phyloP scores from a whole-genome alignment of 768 basidiomycete species.

The Pulveroboletus sp. region DNA sequence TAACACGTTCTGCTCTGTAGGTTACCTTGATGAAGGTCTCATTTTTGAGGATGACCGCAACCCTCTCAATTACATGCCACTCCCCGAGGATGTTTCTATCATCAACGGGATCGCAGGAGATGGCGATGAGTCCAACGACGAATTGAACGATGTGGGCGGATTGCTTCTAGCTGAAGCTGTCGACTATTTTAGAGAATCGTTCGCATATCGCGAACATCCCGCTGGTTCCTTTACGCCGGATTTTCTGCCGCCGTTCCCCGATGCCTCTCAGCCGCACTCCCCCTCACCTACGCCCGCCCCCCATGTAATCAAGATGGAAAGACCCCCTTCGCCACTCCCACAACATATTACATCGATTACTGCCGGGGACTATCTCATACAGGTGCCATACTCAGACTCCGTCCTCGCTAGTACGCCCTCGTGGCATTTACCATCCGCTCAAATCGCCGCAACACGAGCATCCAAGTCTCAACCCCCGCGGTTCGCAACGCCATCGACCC shows the following conservation, averaged over 20 bases:
- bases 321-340: slow-evolving; percentile 39
- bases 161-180: slow-evolving; percentile 9
- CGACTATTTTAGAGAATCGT: slow-evolving; percentile 18
- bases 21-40: slow-evolving; percentile 57
- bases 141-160: slow-evolving; percentile 14
- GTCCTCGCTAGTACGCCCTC: slow-evolving; percentile 58
- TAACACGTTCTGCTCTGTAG: slow-evolving; percentile 37
- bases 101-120: slow-evolving; percentile 28
- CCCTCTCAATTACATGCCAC: slow-evolving; percentile 44
- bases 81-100: slow-evolving; percentile 19
- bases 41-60: slow-evolving; percentile 52
- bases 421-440: slow-evolving; percentile 63
- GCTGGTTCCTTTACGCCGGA: slow-evolving; percentile 27
- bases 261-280: slow-evolving; percentile 22
- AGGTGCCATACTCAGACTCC: slow-evolving; percentile 72
- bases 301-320: slow-evolving; percentile 27
- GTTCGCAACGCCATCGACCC: slow-evolving; percentile 49
- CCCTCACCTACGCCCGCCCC: slow-evolving; percentile 38
- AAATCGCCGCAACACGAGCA: slow-evolving; percentile 23
- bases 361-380: slow-evolving; percentile 65
- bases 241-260: slow-evolving; percentile 35
- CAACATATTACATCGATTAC: slow-evolving; percentile 37
- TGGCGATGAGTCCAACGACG: slow-evolving; percentile 27
- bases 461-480: slow-evolving; percentile 25
- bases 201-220: slow-evolving; percentile 32